A percentile compares a stretch with the other conserved stretches of the same genome.
phyloP scores from a whole-genome alignment of 2,329 filamentous ascomycete genomes.

The Trichoderma citrinoviride region DNA sequence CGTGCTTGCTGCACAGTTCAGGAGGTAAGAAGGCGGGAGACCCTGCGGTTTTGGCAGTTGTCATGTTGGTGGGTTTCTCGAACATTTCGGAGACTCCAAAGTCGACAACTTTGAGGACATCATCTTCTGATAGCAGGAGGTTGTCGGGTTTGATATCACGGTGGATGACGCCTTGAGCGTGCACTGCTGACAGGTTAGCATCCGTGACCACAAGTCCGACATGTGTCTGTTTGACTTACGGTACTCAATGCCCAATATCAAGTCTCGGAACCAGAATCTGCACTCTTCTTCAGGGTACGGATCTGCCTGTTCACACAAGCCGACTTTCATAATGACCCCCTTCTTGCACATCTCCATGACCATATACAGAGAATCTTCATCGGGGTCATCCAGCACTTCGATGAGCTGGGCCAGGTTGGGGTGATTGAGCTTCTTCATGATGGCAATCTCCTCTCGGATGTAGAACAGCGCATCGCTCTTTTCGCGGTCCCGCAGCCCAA shows the following conservation, averaged over 20 bases:
- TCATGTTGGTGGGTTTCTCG: constrained; percentile 79
- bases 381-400: constrained; percentile 92
- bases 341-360: constrained; percentile 99
- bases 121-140: constrained; percentile 80
- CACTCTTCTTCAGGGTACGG: constrained; percentile 82
- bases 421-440: constrained; percentile 98
- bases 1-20: constrained; percentile 85
- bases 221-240: constrained; percentile 46
- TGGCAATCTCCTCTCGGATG: constrained; percentile 94
- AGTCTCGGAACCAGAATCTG: constrained; percentile 88
- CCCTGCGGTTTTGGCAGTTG: constrained; percentile 86
- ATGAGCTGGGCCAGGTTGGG: constrained; percentile 89
- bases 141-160: constrained; percentile 98
- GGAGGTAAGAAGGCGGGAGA: constrained; percentile 94
- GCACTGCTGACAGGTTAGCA: constrained; percentile 53
- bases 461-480: constrained; percentile 72
- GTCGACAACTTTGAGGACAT: constrained; percentile 95
- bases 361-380: constrained; percentile 97
- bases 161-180: constrained; percentile 91
- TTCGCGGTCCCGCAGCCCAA: constrained; percentile 47
- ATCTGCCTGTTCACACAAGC: constrained; percentile 75
- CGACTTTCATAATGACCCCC: constrained; percentile 94
- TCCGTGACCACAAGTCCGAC: too few relatives aligned
- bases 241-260: constrained; percentile 94
- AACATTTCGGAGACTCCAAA: constrained; percentile 99